Percentiles rank a stretch among this genome's conserved stretches.
Evolutionary conservation across 2,329 filamentous ascomycete genomes (phyloP).

Genomic region (Raffaelea albimanens): DNA sequence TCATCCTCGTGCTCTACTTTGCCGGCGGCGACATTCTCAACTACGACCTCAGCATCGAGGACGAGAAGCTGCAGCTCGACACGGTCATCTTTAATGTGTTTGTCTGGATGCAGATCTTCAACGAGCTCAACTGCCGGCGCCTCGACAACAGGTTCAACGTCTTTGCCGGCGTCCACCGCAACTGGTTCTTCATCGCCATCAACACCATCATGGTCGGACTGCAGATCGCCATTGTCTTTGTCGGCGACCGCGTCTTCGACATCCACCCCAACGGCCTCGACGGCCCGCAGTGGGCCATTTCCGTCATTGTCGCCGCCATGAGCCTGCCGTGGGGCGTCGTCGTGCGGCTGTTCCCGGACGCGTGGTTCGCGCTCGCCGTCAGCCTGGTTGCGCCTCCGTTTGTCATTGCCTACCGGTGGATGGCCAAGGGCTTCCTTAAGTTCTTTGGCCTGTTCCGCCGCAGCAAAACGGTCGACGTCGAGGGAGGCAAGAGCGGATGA

Average conservation of each 20-base stretch:
- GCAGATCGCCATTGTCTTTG: constrained; percentile 81
- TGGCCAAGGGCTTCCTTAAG: neutral
- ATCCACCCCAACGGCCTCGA: constrained; percentile 42
- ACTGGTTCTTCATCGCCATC: constrained; percentile 84
- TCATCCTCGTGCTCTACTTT: constrained; percentile 72
- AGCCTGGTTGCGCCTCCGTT: neutral
- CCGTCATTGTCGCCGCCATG: neutral
- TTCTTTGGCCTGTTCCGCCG: neutral
- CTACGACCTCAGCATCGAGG: constrained; percentile 27
- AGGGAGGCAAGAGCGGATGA: too few species aligned
- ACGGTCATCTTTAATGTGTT: constrained; percentile 96
- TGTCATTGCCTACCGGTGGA: neutral
- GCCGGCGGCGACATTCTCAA: constrained; percentile 19
- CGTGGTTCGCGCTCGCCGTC: neutral
- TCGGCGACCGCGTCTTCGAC: constrained; percentile 73
- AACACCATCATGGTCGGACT: constrained; percentile 80
- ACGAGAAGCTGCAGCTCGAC: constrained; percentile 41
- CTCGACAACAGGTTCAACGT: constrained; percentile 94
- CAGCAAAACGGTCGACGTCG: too few species aligned
- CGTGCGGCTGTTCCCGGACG: neutral
- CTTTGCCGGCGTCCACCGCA: constrained; percentile 75
- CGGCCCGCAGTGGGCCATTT: neutral
- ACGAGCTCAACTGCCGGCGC: constrained; percentile 75
- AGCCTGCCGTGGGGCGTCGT: neutral
- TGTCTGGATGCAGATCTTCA: constrained; percentile 99